These are phyloP conservation scores for Coemansia sp. DNA, from an alignment of 192 early-diverging fungal species.

Conservation along the genomic window DNA sequence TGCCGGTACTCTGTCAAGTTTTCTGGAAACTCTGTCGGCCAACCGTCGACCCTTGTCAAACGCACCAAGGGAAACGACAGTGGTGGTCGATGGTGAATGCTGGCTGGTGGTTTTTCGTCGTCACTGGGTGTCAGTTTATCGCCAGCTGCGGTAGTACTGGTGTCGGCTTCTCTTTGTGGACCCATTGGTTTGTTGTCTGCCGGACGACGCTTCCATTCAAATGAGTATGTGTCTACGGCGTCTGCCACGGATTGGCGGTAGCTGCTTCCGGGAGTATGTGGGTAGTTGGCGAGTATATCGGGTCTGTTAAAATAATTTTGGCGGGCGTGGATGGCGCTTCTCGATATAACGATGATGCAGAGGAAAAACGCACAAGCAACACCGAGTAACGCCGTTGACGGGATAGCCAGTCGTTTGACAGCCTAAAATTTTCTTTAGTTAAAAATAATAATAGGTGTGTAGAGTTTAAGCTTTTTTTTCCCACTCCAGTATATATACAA, in stretches of 20 bases:
- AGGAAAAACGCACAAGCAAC: constrained; percentile 29
- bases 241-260: not conserved
- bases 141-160: no score
- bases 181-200: not conserved
- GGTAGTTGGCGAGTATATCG: not conserved
- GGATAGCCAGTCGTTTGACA: constrained; percentile 26
- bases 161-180: not conserved
- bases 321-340: constrained; percentile 1
- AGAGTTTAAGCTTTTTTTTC: no score
- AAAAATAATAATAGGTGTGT: not conserved
- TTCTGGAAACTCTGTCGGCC: constrained; percentile 40
- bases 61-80: no score
- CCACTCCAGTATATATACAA: no score
- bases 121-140: not conserved
- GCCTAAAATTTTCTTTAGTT: no score
- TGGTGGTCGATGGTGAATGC: no score
- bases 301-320: not conserved
- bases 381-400: constrained; percentile 27
- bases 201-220: not conserved
- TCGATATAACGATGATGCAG: constrained; percentile 21
- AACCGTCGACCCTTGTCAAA: constrained; percentile 32
- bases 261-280: no score
- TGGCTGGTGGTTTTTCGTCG: no score
- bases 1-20: constrained; percentile 32
- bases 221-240: not conserved